These are phyloP conservation scores for Ascochyta fabae DNA, from an alignment of 2,329 filamentous ascomycete species.

Conservation along the genomic window DNA sequence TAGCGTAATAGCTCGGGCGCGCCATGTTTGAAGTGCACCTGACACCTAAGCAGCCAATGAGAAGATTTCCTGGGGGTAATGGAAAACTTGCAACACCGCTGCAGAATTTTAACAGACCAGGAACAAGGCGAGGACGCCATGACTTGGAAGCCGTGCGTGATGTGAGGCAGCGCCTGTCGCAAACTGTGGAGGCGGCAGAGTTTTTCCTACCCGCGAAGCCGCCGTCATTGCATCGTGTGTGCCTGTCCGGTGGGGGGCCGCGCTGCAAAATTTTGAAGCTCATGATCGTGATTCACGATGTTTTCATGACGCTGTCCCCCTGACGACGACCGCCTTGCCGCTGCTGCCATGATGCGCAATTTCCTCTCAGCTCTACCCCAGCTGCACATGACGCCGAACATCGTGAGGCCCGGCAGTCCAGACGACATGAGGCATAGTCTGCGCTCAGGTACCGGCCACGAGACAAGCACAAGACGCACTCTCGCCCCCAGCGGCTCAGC, in stretches of 20 bases:
- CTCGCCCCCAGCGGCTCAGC: conserved; percentile 16
- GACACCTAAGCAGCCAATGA: conserved; percentile 21
- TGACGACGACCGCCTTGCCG: conserved; percentile 8
- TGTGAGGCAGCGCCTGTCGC: conserved; percentile 21
- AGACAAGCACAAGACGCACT: conserved; percentile 12
- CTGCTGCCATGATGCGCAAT: conserved; percentile 7
- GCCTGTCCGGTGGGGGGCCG: conserved; percentile 13
- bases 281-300: conserved; percentile 16
- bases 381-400: conserved; percentile 44
- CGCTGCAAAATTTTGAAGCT: conserved; percentile 7
- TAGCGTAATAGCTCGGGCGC: conserved; percentile 41
- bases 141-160: conserved; percentile 22
- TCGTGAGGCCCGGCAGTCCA: conserved; percentile 36
- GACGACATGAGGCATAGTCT: conserved; percentile 18
- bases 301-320: conserved; percentile 6
- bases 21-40: conserved; percentile 31
- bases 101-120: conserved; percentile 29
- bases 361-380: conserved; percentile 8
- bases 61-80: conserved; percentile 36
- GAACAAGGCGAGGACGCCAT: conserved; percentile 28
- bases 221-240: conserved; percentile 17
- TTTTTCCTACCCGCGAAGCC: conserved; percentile 20
- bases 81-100: conserved; percentile 31
- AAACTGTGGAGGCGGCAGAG: conserved; percentile 33
- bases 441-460: conserved; percentile 18